Percentiles rank a stretch among this genome's conserved stretches.
phyloP scores from a whole-genome alignment of 2,329 filamentous ascomycete genomes.

The Raffaelea ambrosiae region DNA sequence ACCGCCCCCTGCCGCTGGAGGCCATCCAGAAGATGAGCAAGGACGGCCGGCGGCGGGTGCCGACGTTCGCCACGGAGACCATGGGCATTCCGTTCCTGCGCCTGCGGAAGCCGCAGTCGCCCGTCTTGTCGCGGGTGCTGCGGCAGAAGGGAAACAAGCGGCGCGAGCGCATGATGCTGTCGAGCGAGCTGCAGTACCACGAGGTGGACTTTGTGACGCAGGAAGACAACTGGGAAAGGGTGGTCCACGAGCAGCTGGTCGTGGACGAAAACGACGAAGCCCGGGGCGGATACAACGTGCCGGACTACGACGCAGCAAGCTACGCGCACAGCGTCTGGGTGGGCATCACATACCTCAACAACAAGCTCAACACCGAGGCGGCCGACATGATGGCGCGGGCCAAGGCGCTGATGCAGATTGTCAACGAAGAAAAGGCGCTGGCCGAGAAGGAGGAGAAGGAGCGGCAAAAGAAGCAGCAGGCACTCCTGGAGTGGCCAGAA shows the following conservation, averaged over 20 bases:
- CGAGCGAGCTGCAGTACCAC: slow-evolving; percentile 31
- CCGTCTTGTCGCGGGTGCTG: slow-evolving; percentile 48
- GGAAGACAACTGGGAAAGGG: slow-evolving; percentile 42
- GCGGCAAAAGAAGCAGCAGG: not conserved
- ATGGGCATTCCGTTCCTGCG: slow-evolving; percentile 57
- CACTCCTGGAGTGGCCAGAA: too few species aligned
- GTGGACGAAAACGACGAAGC: slow-evolving; percentile 18
- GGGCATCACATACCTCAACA: slow-evolving; percentile 16
- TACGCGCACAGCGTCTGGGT: slow-evolving; percentile 20
- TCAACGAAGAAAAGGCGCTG: slow-evolving; percentile 27
- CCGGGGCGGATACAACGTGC: not conserved
- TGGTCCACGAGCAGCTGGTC: slow-evolving; percentile 28
- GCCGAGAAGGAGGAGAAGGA: slow-evolving; percentile 15
- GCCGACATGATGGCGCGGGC: slow-evolving; percentile 32
- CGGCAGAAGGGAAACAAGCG: slow-evolving; percentile 38
- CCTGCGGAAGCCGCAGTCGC: slow-evolving; percentile 56
- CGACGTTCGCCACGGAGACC: slow-evolving; percentile 43
- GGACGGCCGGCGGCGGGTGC: slow-evolving; percentile 43
- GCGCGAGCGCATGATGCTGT: slow-evolving; percentile 28
- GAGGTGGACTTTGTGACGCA: slow-evolving; percentile 16
- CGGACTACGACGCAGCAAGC: slow-evolving; percentile 11
- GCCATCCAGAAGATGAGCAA: slow-evolving; percentile 39
- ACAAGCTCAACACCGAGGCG: slow-evolving; percentile 22
- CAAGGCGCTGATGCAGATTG: slow-evolving; percentile 29
- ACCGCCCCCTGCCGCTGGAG: slow-evolving; percentile 38